Conservation (phyloP, 1,284 basidiomycete genomes). For the Cystobasidium pallidum region DNA sequence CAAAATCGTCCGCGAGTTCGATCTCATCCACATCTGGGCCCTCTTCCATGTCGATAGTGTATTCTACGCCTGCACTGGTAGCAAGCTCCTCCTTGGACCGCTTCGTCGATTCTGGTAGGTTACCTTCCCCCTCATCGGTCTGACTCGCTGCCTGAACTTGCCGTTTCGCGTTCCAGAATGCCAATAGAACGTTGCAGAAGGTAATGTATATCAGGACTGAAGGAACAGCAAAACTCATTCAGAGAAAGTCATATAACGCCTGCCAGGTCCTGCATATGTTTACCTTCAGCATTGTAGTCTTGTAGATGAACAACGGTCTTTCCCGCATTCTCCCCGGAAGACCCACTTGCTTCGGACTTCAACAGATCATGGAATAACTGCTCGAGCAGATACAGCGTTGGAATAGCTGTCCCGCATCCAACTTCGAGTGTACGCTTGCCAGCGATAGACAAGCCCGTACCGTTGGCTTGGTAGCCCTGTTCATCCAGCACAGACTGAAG, state of each 20-base stretch:
- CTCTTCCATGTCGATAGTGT: constrained; percentile 24
- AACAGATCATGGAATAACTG: constrained; percentile 62
- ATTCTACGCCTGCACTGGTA: constrained; percentile 40
- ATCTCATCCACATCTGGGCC: constrained; percentile 62
- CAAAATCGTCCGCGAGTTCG: constrained; percentile 66
- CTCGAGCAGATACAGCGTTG: constrained; percentile 72
- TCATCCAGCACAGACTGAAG: constrained; percentile 18
- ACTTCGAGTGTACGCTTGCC: constrained; percentile 72
- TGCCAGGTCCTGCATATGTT: background rate
- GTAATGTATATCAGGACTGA: constrained; percentile 61
- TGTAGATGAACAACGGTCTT: constrained; percentile 76
- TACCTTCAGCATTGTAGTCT: constrained; percentile 74
- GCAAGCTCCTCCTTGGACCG: constrained; percentile 27
- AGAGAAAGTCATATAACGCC: background rate
- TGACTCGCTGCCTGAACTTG: constrained; percentile 1
- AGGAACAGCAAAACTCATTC: background rate
- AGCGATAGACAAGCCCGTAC: constrained; percentile 28
- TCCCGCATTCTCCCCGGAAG: constrained; percentile 12
- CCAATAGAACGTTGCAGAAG: constrained; percentile 81
- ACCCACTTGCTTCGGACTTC: constrained; percentile 45
- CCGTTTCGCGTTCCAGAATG: constrained; percentile 61
- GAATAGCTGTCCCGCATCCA: constrained; percentile 90
- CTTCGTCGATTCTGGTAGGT: constrained; percentile 19
- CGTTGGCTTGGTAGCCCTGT: constrained; percentile 15
- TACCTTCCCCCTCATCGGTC: background rate